Percentiles rank a stretch among this genome's conserved stretches.
Evolutionary conservation across 371 early-diverging fungal species (phyloP).

Genomic region (Batrachochytrium dendrobatidis): DNA sequence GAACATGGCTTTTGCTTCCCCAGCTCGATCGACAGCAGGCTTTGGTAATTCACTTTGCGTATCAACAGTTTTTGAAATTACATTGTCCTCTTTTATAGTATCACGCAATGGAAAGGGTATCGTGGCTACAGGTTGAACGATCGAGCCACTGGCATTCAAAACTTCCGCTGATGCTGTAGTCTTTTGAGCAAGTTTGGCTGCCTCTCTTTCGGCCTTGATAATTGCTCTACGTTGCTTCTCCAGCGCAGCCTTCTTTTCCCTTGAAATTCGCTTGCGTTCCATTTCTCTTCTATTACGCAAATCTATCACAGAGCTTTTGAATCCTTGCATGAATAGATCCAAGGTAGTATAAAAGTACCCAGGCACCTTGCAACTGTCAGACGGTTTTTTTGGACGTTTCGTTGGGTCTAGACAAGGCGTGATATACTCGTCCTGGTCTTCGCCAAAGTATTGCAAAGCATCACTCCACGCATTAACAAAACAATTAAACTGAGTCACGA

Average conservation of each 20-base stretch:
- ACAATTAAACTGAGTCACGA: slow-evolving; percentile 9
- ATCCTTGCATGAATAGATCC: neutral
- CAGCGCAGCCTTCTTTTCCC: slow-evolving; percentile 8
- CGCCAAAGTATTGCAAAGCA: slow-evolving; percentile 39
- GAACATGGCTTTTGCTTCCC: slow-evolving; percentile 20
- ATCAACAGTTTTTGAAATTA: neutral
- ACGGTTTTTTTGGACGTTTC: too few species aligned
- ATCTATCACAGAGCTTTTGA: neutral
- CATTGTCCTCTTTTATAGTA: too few species aligned
- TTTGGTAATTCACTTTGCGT: neutral
- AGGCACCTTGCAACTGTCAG: neutral
- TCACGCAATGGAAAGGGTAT: neutral
- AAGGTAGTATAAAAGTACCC: neutral
- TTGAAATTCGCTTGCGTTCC: neutral
- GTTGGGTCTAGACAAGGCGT: too few species aligned
- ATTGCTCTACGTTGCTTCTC: slow-evolving; percentile 12
- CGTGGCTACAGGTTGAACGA: neutral
- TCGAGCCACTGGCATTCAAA: neutral
- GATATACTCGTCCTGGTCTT: slow-evolving; percentile 33
- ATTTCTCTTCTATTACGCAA: neutral
- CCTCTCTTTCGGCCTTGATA: slow-evolving; percentile 7
- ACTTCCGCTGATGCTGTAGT: neutral
- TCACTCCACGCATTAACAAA: slow-evolving; percentile 27
- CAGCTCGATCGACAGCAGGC: neutral
- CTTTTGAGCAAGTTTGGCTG: neutral